Conservation (phyloP, 169 alveolate species). For the Plasmodium sp. region DNA sequence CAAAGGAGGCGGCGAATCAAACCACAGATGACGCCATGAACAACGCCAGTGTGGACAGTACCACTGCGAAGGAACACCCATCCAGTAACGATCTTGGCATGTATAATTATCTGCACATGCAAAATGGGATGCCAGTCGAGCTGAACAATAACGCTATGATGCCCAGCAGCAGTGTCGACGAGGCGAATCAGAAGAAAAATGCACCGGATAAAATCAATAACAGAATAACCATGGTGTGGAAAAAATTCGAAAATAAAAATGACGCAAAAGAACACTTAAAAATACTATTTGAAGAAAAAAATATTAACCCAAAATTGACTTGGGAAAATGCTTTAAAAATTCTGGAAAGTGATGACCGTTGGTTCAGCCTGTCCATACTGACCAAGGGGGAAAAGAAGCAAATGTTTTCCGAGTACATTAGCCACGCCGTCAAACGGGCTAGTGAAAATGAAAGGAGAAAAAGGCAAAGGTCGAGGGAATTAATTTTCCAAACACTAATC, state of each 20-base stretch:
- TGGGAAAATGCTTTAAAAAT: constrained; percentile 83
- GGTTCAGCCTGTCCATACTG: constrained; percentile 81
- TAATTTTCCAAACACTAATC: constrained; percentile 77
- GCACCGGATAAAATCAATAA: not conserved
- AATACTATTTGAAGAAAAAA: constrained; percentile 78
- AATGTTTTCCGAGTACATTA: constrained; percentile 85
- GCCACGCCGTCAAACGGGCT: constrained; percentile 84
- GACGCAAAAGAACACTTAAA: constrained; percentile 81
- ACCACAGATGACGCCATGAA: not conserved
- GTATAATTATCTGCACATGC: not conserved
- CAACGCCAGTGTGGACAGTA: not conserved
- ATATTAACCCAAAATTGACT: constrained; percentile 81
- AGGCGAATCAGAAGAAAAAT: constrained; percentile 15
- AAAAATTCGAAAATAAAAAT: constrained; percentile 77
- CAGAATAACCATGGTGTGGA: constrained; percentile 13
- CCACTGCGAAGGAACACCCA: not conserved
- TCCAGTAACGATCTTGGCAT: not conserved
- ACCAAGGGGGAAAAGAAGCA: constrained; percentile 89
- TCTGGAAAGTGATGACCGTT: constrained; percentile 78
- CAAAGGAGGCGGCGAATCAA: not conserved
- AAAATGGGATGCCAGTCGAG: not conserved
- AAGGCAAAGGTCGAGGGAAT: constrained; percentile 79
- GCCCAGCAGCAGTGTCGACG: constrained; percentile 10
- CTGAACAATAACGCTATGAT: not conserved
- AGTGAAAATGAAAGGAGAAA: constrained; percentile 86